Conservation (phyloP, 371 early-diverging fungal genomes). For the Vairimorpha apis region DNA sequence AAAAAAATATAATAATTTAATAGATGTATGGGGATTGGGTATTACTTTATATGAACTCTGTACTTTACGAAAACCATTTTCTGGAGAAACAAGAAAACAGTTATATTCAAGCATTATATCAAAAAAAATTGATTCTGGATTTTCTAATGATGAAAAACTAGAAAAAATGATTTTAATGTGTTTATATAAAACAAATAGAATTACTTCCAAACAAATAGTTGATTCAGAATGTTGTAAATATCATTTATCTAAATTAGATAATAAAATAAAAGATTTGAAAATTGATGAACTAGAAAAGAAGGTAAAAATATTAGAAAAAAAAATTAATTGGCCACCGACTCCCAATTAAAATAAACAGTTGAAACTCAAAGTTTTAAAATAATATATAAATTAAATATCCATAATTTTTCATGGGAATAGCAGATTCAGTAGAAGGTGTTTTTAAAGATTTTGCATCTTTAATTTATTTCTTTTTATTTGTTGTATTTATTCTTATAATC, state of each 20-base stretch:
- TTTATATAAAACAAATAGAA: conserved; percentile 36
- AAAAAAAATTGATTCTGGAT: conserved; percentile 7
- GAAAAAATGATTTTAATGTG: conserved; percentile 38
- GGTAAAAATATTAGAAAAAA: conserved; percentile 29
- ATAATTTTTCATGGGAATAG: too few relatives aligned
- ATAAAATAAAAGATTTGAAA: conserved; percentile 26
- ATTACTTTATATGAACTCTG: conserved; percentile 81
- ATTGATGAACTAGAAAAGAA: conserved; percentile 45
- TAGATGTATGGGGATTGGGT: conserved; percentile 97
- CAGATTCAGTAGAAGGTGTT: too few relatives aligned
- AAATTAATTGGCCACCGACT: conserved; percentile 5
- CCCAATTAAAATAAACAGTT: not conserved
- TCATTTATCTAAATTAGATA: conserved; percentile 30
- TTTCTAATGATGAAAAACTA: conserved; percentile 14
- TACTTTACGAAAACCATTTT: conserved; percentile 48
- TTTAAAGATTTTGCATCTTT: too few relatives aligned
- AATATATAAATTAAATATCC: too few relatives aligned
- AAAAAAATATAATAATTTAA: conserved; percentile 65
- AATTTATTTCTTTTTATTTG: too few relatives aligned
- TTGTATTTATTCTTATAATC: too few relatives aligned
- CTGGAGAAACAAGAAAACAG: conserved; percentile 30
- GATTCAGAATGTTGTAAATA: conserved; percentile 21
- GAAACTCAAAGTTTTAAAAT: too few relatives aligned
- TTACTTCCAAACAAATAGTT: conserved; percentile 1
- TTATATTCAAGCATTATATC: conserved; percentile 37